Conservation (phyloP, 495 filamentous ascomycete genomes). For the Penicillium paxilli region DNA sequence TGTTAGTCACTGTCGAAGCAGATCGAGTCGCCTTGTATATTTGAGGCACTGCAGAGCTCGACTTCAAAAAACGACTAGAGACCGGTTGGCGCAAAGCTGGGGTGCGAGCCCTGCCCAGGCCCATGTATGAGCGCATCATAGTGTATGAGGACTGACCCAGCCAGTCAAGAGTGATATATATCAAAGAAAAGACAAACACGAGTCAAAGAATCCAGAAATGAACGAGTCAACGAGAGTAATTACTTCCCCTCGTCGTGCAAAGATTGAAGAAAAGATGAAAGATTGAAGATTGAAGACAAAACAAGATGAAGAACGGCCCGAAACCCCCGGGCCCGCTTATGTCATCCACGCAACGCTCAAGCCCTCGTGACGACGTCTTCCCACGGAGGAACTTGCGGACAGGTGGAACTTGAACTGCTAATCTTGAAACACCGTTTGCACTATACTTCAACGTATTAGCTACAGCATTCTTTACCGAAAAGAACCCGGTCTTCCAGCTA, state of each 20-base stretch:
- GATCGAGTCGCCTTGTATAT: conserved; percentile 47
- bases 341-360: conserved; percentile 6
- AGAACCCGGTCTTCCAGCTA: no score
- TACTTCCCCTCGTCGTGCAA: background rate
- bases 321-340: conserved; percentile 9
- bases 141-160: background rate
- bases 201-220: no score
- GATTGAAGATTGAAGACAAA: background rate
- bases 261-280: background rate
- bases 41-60: conserved; percentile 31
- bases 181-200: no score
- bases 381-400: conserved; percentile 3
- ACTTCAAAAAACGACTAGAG: conserved; percentile 18
- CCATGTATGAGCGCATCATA: conserved; percentile 40
- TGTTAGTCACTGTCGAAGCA: conserved; percentile 69
- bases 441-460: no score
- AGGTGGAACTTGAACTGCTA: conserved; percentile 5
- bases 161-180: background rate
- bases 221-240: background rate
- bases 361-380: conserved; percentile 7
- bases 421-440: no score
- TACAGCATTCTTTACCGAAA: no score
- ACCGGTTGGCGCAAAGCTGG: conserved; percentile 24
- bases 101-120: conserved; percentile 27
- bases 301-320: conserved; percentile 9